These are phyloP conservation scores for Fonsecaea multimorphosa DNA, from an alignment of 2,329 filamentous ascomycete species.

Conservation along the genomic window DNA sequence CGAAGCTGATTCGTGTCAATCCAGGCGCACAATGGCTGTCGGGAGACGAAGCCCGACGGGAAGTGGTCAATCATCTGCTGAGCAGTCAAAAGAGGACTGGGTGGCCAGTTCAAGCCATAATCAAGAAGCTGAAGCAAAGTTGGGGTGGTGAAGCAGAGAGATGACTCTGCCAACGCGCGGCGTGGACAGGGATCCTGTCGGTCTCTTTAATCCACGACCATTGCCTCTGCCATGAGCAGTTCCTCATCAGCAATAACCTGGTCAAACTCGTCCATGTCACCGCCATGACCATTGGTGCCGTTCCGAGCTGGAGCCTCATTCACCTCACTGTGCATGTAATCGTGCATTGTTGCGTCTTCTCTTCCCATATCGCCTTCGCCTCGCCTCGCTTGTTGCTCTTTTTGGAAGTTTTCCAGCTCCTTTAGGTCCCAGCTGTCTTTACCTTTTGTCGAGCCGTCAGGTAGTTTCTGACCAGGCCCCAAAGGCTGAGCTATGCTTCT, in stretches of 20 bases:
- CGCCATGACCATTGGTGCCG: constrained; percentile 32
- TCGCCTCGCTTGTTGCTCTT: constrained; percentile 68
- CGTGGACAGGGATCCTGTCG: background rate
- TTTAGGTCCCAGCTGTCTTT: constrained; percentile 88
- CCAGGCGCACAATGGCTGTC: constrained; percentile 22
- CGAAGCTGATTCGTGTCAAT: background rate
- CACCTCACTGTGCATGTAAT: constrained; percentile 42
- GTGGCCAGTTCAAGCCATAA: constrained; percentile 19
- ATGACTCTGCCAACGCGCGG: background rate
- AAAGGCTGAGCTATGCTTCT: constrained; percentile 92
- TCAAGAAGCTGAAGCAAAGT: constrained; percentile 18
- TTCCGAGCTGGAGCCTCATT: constrained; percentile 20
- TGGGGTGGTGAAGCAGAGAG: constrained; percentile 7
- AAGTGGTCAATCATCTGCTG: constrained; percentile 18
- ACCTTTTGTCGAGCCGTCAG: constrained; percentile 53
- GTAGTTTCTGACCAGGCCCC: constrained; percentile 77
- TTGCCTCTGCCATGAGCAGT: constrained; percentile 45
- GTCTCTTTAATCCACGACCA: constrained; percentile 45
- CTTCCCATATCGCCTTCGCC: constrained; percentile 51
- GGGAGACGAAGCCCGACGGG: constrained; percentile 18
- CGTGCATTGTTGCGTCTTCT: constrained; percentile 33
- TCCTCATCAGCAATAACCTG: constrained; percentile 50
- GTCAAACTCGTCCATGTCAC: constrained; percentile 45
- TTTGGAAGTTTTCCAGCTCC: constrained; percentile 74
- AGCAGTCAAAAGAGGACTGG: constrained; percentile 26